Base-by-base conservation (phyloP, 2,329 filamentous ascomycete species). In the Fusarium devonianum region DNA sequence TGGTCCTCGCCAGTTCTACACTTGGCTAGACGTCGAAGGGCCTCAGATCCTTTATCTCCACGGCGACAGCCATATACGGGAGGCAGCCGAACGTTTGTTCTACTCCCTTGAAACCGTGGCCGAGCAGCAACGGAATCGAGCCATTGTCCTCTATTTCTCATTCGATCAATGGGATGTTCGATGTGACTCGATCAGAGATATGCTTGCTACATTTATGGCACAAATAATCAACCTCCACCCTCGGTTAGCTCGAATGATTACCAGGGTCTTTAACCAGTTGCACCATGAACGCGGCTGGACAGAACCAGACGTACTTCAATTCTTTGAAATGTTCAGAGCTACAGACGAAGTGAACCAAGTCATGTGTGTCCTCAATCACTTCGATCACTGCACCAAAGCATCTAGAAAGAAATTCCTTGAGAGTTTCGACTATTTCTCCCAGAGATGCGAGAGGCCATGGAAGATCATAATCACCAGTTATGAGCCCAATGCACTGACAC, bases 11-110 rank as follows among this genome's bases (percentile, higher is more conserved):
- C n/a, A n/a, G n/a, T n/a, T n/a, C n/a, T n/a, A n/a, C n/a, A n/a
- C 35, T 0, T 51, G 48, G 48, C 1, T 49, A 0, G 14, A 4
- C 0, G n/a, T 13, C 5, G 16, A 14, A 0, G 32, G n/a, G 1
- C 43, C 48, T 2, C 36, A 12, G n/a, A 41, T 51, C 3, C 48
- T 51, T 2, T 51, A 51, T 8, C 19, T 51, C 0, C 43, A 49
- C 1, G 43, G 48, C 0, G 41, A 11, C 2, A 7, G 41, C 1
- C n/a, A 16, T 0, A 25, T 17, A 2, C 37, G 25, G 0, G 30
- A 41, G 6, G 19, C 14, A 9, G 43, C 35, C 0, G 43, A 51
- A 3, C 36, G 34, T 0, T 19, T 49, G 0, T 51, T 51, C 9
- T 42, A 49, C 1, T 14, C 14, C 2, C 35, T 51, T 0, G 48